A percentile compares a stretch with the other conserved stretches of the same genome.
phyloP scores from a whole-genome alignment of 2,329 filamentous ascomycete genomes.

The Diplocarpon rosae region DNA sequence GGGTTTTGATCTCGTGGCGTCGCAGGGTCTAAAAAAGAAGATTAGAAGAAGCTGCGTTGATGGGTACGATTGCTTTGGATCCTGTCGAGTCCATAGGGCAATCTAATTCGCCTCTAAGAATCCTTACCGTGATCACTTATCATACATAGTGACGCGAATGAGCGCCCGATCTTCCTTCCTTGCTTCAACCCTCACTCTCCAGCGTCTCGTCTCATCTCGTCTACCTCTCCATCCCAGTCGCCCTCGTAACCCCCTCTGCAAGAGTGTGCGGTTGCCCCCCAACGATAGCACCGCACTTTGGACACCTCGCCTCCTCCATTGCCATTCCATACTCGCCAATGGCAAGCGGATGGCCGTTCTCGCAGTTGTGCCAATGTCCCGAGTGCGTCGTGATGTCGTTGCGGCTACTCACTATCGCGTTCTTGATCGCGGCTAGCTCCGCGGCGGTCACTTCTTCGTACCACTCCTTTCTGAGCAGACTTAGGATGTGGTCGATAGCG shows the following conservation, averaged over 20 bases:
- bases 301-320: conserved; percentile 48
- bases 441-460: conserved; percentile 33
- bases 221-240: conserved; percentile 34
- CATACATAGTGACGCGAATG: no score
- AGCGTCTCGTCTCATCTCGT: no score
- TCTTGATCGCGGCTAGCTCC: conserved; percentile 21
- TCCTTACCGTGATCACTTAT: no score
- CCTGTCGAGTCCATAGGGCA: no score
- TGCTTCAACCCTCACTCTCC: no score
- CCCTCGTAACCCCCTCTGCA: conserved; percentile 39
- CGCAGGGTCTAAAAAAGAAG: no score
- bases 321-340: conserved; percentile 57
- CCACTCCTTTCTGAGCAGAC: conserved; percentile 27
- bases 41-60: no score
- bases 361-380: conserved; percentile 50
- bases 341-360: conserved; percentile 45
- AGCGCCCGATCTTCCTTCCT: no score
- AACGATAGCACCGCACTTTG: conserved; percentile 46
- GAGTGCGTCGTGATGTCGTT: conserved; percentile 29
- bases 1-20: no score
- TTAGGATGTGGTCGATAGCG: conserved; percentile 23
- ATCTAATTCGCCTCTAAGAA: no score
- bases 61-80: no score
- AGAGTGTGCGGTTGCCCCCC: conserved; percentile 42
- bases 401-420: neutral